Evolutionary conservation across 2,329 filamentous ascomycete genomes (phyloP), one percentile per base, ranked within the genome.

Genomic region (Claviceps citrina): DNA sequence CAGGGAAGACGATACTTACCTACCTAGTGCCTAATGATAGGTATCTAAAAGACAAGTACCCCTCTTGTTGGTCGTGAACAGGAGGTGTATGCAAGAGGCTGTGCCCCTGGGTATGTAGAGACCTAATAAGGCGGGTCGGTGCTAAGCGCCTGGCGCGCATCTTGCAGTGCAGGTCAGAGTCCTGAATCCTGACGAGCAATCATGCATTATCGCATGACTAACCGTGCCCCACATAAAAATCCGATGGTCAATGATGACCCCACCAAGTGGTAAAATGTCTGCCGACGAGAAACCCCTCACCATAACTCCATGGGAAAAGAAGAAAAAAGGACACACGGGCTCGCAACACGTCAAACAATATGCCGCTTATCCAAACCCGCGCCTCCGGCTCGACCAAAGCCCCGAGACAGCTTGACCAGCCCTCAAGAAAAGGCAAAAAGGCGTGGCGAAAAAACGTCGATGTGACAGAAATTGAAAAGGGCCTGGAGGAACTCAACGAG

Each of bases 401-500:
- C 15, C 87, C 86, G 9, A 76, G 79, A 46, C 84, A 93, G 49
- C 78, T 81, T 63, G 86, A 76, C 47, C 91, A 98, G 61, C 76
- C 86, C 20, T 96, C 89, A 5, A 74, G 91, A 57, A 98, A 98
- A 60, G 91, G 93, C 52, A 96, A 96, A 65, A 96, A 93, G 66
- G 89, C 91, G 25, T 98, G 91, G 91, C 76, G 91, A 56, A 98
- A 96, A 62, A 94, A 98, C 64, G 85, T 98, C 60, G 85, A 98
- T 62, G 75, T 96, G 46, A 81, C 84, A 22, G 80, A 93, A 46
- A 75, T 98, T 20, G 73, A 89, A 52, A 66, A 81, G 40, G 91
- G 91, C 44, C 73, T 98, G 26, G 80, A 86, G 46, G 72, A 82
- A 54, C 67, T 93, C 49, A 85, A 91, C 53, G 81, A 93, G 43